phyloP scores from a whole-genome alignment of 495 filamentous ascomycete genomes.

The Xylaria telfairii region DNA sequence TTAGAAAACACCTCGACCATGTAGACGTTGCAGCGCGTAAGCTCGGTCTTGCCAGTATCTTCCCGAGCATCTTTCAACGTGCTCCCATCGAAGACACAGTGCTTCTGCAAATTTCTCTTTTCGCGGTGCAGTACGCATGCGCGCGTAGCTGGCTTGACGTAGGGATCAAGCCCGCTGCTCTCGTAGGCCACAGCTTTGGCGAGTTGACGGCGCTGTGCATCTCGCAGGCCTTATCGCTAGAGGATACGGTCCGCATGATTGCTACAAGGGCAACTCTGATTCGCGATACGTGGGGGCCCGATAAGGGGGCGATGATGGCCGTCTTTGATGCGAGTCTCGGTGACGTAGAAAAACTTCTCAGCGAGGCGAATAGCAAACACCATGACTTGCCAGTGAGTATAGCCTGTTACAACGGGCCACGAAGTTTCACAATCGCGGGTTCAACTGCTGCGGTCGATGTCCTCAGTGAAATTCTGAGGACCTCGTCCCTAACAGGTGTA shows the following conservation, averaged over 20 bases:
- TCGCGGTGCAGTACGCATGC: constrained; percentile 54
- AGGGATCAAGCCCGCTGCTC: constrained; percentile 39
- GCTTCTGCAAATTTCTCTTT: constrained; percentile 49
- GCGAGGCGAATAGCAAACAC: constrained; percentile 23
- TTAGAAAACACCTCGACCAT: constrained; percentile 49
- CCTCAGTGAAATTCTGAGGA: constrained; percentile 29
- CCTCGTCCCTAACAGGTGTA: constrained; percentile 8
- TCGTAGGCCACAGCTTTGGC: constrained; percentile 62
- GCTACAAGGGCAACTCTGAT: constrained; percentile 49
- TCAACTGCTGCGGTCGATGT: constrained; percentile 40
- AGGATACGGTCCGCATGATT: constrained; percentile 50
- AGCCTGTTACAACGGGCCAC: constrained; percentile 61
- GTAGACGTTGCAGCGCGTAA: constrained; percentile 51
- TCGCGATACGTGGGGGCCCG: constrained; percentile 42
- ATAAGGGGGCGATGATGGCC: constrained; percentile 55
- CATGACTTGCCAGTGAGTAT: constrained; percentile 37
- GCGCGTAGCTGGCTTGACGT: constrained; percentile 57
- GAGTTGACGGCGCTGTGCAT: constrained; percentile 56
- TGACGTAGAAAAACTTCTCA: constrained; percentile 33
- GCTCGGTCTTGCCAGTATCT: constrained; percentile 40
- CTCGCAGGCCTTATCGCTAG: constrained; percentile 42
- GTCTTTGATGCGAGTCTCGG: constrained; percentile 44
- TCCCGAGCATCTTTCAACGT: constrained; percentile 51
- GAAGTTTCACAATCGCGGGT: constrained; percentile 55
- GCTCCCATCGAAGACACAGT: constrained; percentile 44